These are phyloP conservation scores for Yamadazyma paraphyllophila DNA, from an alignment of 805 yeast species.

Conservation along the genomic window DNA sequence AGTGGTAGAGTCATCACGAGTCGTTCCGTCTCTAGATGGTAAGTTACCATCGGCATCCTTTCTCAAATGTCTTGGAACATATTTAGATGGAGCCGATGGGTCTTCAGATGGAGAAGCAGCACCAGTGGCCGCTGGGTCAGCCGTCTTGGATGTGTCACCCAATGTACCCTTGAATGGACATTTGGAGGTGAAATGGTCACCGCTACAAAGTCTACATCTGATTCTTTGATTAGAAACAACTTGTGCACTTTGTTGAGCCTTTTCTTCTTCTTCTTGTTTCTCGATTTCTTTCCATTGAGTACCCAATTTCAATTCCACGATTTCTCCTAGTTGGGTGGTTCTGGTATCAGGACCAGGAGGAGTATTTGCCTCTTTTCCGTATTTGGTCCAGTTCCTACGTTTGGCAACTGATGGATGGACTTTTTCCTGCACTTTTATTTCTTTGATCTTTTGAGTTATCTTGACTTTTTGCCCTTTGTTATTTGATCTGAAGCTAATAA, in stretches of 20 bases:
- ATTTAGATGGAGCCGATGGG: slow-evolving; percentile 28
- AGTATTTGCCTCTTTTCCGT: slow-evolving; percentile 71
- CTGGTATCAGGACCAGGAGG: slow-evolving; percentile 85
- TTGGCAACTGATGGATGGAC: slow-evolving; percentile 86
- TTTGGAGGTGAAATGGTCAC: slow-evolving; percentile 87
- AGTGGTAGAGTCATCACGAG: slow-evolving; percentile 82
- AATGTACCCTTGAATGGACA: slow-evolving; percentile 95
- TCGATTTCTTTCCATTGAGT: slow-evolving; percentile 76
- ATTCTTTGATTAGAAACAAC: slow-evolving; percentile 43
- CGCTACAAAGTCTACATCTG: slow-evolving; percentile 89
- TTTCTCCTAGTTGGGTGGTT: slow-evolving; percentile 88
- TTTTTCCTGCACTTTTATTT: slow-evolving; percentile 70
- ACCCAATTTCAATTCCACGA: slow-evolving; percentile 70
- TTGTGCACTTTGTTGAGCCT: slow-evolving; percentile 44
- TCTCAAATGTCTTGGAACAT: slow-evolving; percentile 47
- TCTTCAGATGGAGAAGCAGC: slow-evolving; percentile 19
- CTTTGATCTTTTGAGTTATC: slow-evolving; percentile 81
- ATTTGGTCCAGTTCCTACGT: slow-evolving; percentile 85
- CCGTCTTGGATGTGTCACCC: slow-evolving; percentile 35
- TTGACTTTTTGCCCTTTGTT: slow-evolving; percentile 81
- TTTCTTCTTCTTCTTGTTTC: slow-evolving; percentile 63
- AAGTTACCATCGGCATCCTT: slow-evolving; percentile 41
- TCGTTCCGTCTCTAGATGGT: slow-evolving; percentile 35
- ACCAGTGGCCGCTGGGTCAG: slow-evolving; percentile 16
- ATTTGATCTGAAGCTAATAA: slow-evolving; percentile 71